Evolutionary conservation across 441 rosid species (phyloP).

Genomic region (Aleurites moluccanus): DNA sequence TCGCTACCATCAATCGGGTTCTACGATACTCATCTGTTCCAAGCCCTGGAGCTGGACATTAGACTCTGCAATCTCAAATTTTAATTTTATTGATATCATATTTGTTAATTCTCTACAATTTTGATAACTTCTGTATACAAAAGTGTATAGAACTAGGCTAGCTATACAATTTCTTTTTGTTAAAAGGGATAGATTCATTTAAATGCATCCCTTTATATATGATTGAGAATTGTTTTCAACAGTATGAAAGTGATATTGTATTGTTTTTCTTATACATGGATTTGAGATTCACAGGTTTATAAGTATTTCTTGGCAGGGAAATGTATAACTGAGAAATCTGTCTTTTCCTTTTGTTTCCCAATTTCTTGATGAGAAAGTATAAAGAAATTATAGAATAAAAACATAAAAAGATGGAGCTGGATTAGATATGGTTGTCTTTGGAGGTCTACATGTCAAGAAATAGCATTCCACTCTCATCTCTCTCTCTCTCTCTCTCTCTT

Average conservation of each 20-base stretch:
- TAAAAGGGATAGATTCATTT: slow-evolving; percentile 11
- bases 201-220: not conserved
- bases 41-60: slow-evolving; percentile 80
- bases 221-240: not conserved
- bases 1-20: slow-evolving; percentile 52
- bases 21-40: slow-evolving; percentile 66
- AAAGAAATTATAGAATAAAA: not conserved
- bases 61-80: not conserved
- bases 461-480: not conserved
- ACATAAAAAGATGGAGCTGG: not conserved
- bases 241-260: not conserved
- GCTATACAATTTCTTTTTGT: not conserved
- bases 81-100: not conserved
- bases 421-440: not conserved
- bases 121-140: not conserved
- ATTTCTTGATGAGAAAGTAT: too few species aligned
- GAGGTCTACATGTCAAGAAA: slow-evolving; percentile 1
- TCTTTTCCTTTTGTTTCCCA: not conserved
- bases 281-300: not conserved
- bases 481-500: too few species aligned
- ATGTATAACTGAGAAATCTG: too few species aligned
- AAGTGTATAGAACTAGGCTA: not conserved
- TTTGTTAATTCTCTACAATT: not conserved
- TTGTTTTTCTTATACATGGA: not conserved
- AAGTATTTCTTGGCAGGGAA: not conserved